Percentiles rank a stretch among this genome's conserved stretches.
These are phyloP conservation scores for Gossypium davidsonii DNA, from an alignment of 441 rosid species.

Conservation along the genomic window DNA sequence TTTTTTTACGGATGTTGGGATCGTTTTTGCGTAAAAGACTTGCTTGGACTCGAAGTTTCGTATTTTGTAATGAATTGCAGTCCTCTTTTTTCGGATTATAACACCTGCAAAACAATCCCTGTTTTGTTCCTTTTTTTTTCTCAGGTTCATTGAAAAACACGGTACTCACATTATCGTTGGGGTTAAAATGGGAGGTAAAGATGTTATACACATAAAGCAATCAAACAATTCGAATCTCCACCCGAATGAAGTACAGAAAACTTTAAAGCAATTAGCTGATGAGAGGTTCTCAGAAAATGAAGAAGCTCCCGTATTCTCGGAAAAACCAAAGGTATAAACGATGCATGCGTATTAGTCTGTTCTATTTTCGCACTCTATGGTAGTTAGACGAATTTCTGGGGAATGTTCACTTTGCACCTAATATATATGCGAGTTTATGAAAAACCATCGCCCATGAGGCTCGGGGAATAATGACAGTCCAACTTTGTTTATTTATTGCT, in stretches of 20 bases:
- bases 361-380: no score
- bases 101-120: not conserved
- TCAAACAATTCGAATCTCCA: slow-evolving; percentile 47
- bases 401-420: no score
- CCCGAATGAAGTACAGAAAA: slow-evolving; percentile 54
- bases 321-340: no score
- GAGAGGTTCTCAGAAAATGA: slow-evolving; percentile 45
- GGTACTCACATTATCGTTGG: slow-evolving; percentile 92
- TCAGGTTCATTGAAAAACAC: slow-evolving; percentile 81
- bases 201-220: slow-evolving; percentile 71
- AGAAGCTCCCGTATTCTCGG: not conserved
- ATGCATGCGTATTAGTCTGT: no score
- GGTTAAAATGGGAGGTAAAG: slow-evolving; percentile 96
- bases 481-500: slow-evolving; percentile 10
- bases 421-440: not conserved
- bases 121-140: not conserved
- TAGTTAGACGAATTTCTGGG: no score
- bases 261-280: slow-evolving; percentile 59
- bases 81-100: not conserved
- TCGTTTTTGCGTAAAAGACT: not conserved
- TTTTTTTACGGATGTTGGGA: not conserved
- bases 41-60: not conserved
- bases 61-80: not conserved
- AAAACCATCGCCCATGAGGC: not conserved
- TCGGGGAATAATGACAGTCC: not conserved